Evolutionary conservation across 257 asterid species (phyloP), one percentile per base, ranked within the genome.

Genomic region (Solanum dulcamara): DNA sequence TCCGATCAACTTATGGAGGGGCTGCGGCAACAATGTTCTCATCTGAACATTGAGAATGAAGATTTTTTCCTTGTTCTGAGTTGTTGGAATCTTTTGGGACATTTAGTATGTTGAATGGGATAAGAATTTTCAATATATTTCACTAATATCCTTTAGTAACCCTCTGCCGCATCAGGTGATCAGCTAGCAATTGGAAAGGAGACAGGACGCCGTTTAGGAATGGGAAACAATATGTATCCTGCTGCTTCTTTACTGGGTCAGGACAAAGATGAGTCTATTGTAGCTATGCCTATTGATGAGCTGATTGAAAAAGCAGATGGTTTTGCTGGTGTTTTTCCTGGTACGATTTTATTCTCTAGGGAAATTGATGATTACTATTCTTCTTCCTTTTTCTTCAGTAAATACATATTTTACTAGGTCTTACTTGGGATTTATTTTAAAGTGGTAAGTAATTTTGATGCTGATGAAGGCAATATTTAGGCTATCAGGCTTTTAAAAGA

Each of bases 221-320:
- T 96, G 99, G 98, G 99, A 85, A 96, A 98, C 38, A 96, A 96
- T 91, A 96, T 96, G 98, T 94, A 96, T 81, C 99, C 98, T 68
- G 88, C 99, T 15, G 94, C 98, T 17, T 97, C 98, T 90, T 88
- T 94, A 86, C 90, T 96, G 81, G 98, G 98, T 71, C 98, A 93
- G 89, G 87, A 93, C 89, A 96, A 96, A 90, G 98, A 96, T 68
- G 97, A 96, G 90, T 96, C 99, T 0, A 92, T 92, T 71, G 96
- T 93, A 89, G 91, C 99, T 70, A 86, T 96, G 70, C 99, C 99
- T 18, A 80, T 96, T 28, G 98, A 96, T 80, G n/a, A n/a, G n/a
- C n/a, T n/a, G n/a, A n/a, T n/a, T n/a, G n/a, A n/a, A n/a, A n/a
- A n/a, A n/a, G n/a, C 99, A n/a, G 99, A 96, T 46, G 53, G 53